phyloP scores from a whole-genome alignment of 2,329 filamentous ascomycete genomes.

The Trichophyton simii region DNA sequence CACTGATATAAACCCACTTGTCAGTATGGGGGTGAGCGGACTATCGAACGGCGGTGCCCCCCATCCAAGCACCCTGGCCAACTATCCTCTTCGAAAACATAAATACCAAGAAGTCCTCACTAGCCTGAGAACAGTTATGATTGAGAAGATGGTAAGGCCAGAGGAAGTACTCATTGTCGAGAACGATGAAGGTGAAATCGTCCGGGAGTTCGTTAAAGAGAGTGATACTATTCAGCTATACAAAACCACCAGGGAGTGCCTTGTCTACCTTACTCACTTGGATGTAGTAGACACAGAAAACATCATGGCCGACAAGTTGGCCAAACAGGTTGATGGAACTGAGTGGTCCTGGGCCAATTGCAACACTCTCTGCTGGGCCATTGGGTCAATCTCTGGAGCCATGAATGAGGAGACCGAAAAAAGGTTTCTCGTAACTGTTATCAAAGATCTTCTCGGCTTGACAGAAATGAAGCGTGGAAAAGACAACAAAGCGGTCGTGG shows the following conservation, averaged over 20 bases:
- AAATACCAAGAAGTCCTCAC: slow-evolving; percentile 92
- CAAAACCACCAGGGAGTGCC: slow-evolving; percentile 94
- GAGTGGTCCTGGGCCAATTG: slow-evolving; percentile 99
- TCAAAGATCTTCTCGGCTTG: slow-evolving; percentile 90
- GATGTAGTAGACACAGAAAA: slow-evolving; percentile 95
- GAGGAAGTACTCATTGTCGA: slow-evolving; percentile 99
- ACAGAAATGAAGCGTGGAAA: slow-evolving; percentile 99
- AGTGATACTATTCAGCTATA: slow-evolving; percentile 98
- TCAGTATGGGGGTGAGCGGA: slow-evolving; percentile 60
- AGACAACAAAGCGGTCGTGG: slow-evolving; percentile 98
- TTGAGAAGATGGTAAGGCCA: slow-evolving; percentile 97
- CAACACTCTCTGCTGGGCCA: slow-evolving; percentile 98
- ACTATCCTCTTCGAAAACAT: slow-evolving; percentile 91
- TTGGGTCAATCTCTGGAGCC: slow-evolving; percentile 92
- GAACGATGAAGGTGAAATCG: slow-evolving; percentile 97
- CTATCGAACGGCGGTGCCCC: slow-evolving; percentile 70
- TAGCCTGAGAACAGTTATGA: slow-evolving; percentile 94
- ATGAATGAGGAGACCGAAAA: slow-evolving; percentile 99
- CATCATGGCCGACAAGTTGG: slow-evolving; percentile 98
- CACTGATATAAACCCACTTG: slow-evolving; percentile 79
- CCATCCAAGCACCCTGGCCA: slow-evolving; percentile 70
- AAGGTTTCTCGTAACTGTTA: slow-evolving; percentile 93
- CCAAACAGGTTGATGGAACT: slow-evolving; percentile 81
- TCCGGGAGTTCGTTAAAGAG: slow-evolving; percentile 98
- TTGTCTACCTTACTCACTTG: slow-evolving; percentile 93